A percentile compares a stretch with the other conserved stretches of the same genome.
Conservation (phyloP, 2,329 filamentous ascomycete genomes). For the Madurella mycetomatis region DNA sequence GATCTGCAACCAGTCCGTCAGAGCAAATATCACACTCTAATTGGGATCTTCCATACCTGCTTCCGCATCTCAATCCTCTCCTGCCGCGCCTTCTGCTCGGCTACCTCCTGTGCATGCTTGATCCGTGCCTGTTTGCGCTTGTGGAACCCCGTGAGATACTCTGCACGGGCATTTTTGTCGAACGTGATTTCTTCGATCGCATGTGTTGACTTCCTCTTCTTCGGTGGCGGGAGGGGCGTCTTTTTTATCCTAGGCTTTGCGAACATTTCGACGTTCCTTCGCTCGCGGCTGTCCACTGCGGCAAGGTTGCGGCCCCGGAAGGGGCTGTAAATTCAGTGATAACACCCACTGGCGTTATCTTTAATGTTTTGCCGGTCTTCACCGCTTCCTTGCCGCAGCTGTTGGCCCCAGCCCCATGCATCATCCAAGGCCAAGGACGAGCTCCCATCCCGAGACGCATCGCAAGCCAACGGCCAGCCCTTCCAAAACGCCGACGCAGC, state of each 20-base stretch:
- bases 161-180: slow-evolving; percentile 71
- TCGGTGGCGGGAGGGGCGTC: slow-evolving; percentile 53
- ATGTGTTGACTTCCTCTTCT: slow-evolving; percentile 59
- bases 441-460: background rate
- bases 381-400: slow-evolving; percentile 5
- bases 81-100: slow-evolving; percentile 69
- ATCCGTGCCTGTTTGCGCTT: slow-evolving; percentile 86
- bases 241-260: slow-evolving; percentile 57
- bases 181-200: slow-evolving; percentile 78
- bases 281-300: background rate
- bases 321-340: slow-evolving; percentile 20
- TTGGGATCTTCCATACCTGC: slow-evolving; percentile 49
- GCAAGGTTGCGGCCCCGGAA: background rate
- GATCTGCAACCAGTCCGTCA: slow-evolving; percentile 49
- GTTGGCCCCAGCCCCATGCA: slow-evolving; percentile 11
- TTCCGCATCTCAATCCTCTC: slow-evolving; percentile 71
- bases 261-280: slow-evolving; percentile 35
- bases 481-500: slow-evolving; percentile 6
- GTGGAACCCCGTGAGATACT: slow-evolving; percentile 93
- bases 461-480: slow-evolving; percentile 10
- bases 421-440: slow-evolving; percentile 10
- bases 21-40: background rate
- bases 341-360: background rate
- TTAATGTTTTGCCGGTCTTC: slow-evolving; percentile 3
- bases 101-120: slow-evolving; percentile 79